A percentile compares a stretch with the other conserved stretches of the same genome.
Conservation (phyloP, 1,284 basidiomycete species). For the Ustilago crameri region DNA sequence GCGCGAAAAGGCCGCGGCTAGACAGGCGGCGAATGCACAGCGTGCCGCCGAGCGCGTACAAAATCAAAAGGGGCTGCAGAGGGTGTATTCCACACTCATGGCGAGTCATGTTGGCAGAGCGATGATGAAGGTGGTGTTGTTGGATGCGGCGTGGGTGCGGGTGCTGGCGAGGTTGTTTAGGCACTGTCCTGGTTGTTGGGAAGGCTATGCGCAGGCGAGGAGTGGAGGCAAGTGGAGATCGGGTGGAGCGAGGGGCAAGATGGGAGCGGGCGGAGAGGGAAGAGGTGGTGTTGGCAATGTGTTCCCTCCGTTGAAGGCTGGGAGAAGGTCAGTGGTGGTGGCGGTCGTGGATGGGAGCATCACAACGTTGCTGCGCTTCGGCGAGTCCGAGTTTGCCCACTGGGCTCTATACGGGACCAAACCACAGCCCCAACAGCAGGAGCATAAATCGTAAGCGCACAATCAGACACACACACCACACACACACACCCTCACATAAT, state of each 20-base stretch:
- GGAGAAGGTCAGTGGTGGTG: constrained; percentile 84
- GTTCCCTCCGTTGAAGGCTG: constrained; percentile 76
- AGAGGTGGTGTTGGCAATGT: constrained; percentile 46
- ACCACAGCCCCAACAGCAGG: constrained; percentile 1
- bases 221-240: neutral
- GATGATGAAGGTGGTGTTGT: constrained; percentile 10
- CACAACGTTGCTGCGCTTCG: constrained; percentile 88
- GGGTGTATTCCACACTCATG: too few species aligned
- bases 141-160: constrained; percentile 17
- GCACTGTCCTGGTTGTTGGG: constrained; percentile 22
- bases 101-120: neutral
- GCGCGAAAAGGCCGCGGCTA: constrained; percentile 17
- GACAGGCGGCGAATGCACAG: constrained; percentile 10
- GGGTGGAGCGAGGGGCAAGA: constrained; percentile 1
- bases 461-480: too few species aligned
- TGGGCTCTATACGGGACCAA: constrained; percentile 69
- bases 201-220: neutral
- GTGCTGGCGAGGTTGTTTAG: constrained; percentile 12
- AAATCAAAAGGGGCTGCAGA: too few species aligned
- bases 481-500: too few species aligned
- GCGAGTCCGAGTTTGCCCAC: constrained; percentile 84
- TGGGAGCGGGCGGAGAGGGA: constrained; percentile 4
- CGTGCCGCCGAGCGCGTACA: too few species aligned
- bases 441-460: neutral
- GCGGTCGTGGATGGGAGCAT: constrained; percentile 90